phyloP scores from a whole-genome alignment of 2,329 filamentous ascomycete species.

The Bipolaris oryzae region DNA sequence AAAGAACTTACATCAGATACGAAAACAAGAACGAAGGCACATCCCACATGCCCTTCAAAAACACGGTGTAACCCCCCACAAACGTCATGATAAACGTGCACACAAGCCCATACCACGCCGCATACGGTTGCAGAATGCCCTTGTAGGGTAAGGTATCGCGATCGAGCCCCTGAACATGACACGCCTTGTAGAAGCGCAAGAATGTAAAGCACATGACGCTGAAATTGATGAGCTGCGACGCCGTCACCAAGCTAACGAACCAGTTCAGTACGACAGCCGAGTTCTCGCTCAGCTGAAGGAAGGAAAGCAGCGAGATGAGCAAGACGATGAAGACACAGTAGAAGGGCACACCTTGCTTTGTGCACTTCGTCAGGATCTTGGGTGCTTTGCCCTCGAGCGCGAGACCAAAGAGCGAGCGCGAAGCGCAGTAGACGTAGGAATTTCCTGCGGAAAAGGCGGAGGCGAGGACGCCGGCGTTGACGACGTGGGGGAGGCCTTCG shows the following conservation, averaged over 20 bases:
- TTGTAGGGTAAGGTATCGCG: constrained; percentile 73
- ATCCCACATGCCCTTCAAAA: constrained; percentile 71
- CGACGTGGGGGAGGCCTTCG: constrained; percentile 61
- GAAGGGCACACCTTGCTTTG: constrained; percentile 72
- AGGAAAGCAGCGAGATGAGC: constrained; percentile 71
- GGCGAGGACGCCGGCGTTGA: constrained; percentile 64
- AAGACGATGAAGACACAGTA: constrained; percentile 73
- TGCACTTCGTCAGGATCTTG: constrained; percentile 59
- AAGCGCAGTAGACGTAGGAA: constrained; percentile 62
- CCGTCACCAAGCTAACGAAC: constrained; percentile 76
- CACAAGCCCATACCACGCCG: constrained; percentile 68
- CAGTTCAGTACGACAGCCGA: constrained; percentile 73
- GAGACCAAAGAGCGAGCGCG: constrained; percentile 60
- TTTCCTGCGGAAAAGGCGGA: constrained; percentile 63
- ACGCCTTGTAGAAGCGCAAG: constrained; percentile 72
- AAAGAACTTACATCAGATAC: constrained; percentile 36
- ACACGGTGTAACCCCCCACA: constrained; percentile 77
- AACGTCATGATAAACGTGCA: constrained; percentile 74
- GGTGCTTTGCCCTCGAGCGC: constrained; percentile 62
- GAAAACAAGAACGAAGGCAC: constrained; percentile 75
- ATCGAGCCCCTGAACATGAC: constrained; percentile 70
- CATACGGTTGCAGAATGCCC: constrained; percentile 71
- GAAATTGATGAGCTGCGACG: constrained; percentile 63
- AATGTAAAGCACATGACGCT: constrained; percentile 70
- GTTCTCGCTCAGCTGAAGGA: constrained; percentile 73